Evolutionary conservation across 371 early-diverging fungal species (phyloP), one percentile per base, ranked within the genome.

Genomic region (Rozella allomycis): DNA sequence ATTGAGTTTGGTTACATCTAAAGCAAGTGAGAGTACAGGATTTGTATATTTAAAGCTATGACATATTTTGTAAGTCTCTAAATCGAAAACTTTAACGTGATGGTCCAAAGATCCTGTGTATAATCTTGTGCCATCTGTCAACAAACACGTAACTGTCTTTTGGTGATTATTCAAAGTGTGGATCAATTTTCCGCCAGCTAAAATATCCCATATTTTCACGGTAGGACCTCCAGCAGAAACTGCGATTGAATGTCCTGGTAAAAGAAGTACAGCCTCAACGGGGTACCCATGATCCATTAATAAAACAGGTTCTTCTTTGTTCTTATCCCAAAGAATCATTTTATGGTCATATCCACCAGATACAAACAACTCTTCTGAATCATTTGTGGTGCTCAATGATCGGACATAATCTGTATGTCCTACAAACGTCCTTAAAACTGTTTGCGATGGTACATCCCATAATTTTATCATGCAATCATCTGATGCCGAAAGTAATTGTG

Each of bases 341-440:
- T 85, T 82, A 46, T 81, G 84, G 52, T 93, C 94, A 47, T 90
- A 93, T 0, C 90, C 82, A 5, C 88, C 87, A 2, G 82, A 72
- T 8, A 9, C 4, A 6, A 11, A 16, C 8, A n/a, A 6, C 11
- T 20, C 17, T 13, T n/a, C 2, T n/a, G 2, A 3, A 22, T n/a
- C 6, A n/a, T 12, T 12, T 3, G 12, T 30, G 2, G 14, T 11
- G 2, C 14, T 11, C 9, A 20, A 2, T 18, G 5, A 17, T 9
- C 16, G 16, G 17, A 9, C 3, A 7, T 33, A 8, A 42, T 52
- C 57, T 16, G 74, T 58, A 51, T 91, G 91, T 16, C 71, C 83
- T 8, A 51, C 59, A 38, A 86, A 80, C n/a, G 60, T 50, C 18
- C 58, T 54, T 14, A 80, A 43, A 9, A 71, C 54, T n/a, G 60